These are phyloP conservation scores for Triticum monococcum DNA, from an alignment of 176 grass and related monocot genomes.

Conservation along the genomic window DNA sequence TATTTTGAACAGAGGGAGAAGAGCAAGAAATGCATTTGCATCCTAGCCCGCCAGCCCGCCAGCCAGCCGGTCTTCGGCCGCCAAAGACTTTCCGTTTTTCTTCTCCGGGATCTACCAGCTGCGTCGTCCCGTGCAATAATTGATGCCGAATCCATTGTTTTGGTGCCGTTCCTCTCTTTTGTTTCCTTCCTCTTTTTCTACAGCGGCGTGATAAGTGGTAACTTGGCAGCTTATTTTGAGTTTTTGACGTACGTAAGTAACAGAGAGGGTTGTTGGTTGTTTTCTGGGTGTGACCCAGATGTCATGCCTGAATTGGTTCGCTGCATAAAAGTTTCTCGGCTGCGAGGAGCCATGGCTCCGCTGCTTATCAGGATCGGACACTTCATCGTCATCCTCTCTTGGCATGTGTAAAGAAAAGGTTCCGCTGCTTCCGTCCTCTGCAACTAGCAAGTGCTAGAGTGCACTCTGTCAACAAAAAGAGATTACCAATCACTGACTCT, in stretches of 20 bases:
- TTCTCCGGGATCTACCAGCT: background rate
- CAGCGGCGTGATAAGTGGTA: background rate
- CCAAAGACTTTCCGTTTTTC: constrained; percentile 14
- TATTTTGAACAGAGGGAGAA: background rate
- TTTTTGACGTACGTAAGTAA: too few relatives aligned
- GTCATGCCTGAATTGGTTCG: background rate
- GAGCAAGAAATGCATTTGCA: background rate
- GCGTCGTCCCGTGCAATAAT: constrained; percentile 24
- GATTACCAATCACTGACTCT: background rate
- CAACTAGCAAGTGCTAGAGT: too few relatives aligned
- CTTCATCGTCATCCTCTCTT: background rate
- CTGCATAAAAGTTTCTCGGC: background rate
- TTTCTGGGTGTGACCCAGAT: background rate
- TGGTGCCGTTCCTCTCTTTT: background rate
- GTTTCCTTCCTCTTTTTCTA: background rate
- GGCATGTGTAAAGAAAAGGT: too few relatives aligned
- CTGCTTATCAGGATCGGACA: background rate
- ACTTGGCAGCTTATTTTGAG: too few relatives aligned
- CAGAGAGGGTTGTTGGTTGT: background rate
- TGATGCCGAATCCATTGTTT: background rate
- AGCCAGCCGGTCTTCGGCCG: constrained; percentile 16
- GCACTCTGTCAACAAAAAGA: too few relatives aligned
- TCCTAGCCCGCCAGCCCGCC: background rate
- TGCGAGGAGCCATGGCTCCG: background rate
- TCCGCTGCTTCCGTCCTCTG: too few relatives aligned